phyloP scores from a whole-genome alignment of 1,284 basidiomycete genomes.

The Trametes versicolor region DNA sequence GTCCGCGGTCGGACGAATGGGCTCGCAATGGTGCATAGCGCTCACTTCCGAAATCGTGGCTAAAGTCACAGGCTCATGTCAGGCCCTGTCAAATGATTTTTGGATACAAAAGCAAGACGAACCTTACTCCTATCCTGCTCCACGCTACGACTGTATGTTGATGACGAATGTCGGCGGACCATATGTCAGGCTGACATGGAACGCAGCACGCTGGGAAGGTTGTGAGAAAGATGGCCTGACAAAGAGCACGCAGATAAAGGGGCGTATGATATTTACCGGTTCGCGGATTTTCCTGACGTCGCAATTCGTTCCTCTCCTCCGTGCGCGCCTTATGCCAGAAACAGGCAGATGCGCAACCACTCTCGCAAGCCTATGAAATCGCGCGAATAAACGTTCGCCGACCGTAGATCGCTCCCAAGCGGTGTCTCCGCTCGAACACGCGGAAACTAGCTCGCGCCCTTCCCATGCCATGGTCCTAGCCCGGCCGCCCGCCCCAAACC shows the following conservation, averaged over 20 bases:
- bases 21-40: not conserved
- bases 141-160: not conserved
- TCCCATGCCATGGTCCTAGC: slow-evolving; percentile 3
- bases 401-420: slow-evolving; percentile 7
- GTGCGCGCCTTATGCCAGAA: not conserved
- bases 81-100: not conserved
- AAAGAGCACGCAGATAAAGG: not conserved
- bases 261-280: not conserved
- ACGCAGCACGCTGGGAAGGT: not conserved
- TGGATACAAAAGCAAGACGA: not conserved
- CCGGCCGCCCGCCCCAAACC: not conserved
- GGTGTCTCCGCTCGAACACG: not conserved
- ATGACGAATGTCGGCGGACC: slow-evolving; percentile 2
- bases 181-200: slow-evolving; percentile 2
- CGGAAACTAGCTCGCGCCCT: not conserved
- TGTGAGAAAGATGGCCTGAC: not conserved
- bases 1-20: not conserved
- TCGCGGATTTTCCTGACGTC: not conserved
- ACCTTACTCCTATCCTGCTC: not conserved
- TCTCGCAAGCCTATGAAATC: not conserved
- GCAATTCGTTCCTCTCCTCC: not conserved
- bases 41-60: slow-evolving; percentile 4
- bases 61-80: slow-evolving; percentile 6
- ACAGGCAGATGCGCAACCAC: not conserved
- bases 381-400: slow-evolving; percentile 6